phyloP scores from a whole-genome alignment of 768 basidiomycete species.

The Cyclocybe cylindracea region DNA sequence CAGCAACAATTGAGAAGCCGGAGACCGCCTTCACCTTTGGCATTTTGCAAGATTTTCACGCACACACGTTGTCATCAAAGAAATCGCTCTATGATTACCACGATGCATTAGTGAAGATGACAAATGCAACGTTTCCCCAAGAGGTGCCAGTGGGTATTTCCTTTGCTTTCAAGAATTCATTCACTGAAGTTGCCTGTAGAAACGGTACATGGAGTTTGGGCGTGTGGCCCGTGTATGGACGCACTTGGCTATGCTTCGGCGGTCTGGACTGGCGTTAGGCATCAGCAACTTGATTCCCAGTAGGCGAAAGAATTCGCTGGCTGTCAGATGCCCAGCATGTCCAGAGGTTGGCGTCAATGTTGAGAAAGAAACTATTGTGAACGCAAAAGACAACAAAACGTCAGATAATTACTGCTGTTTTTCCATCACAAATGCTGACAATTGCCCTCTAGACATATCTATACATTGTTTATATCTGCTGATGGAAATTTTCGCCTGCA shows the following conservation, averaged over 20 bases:
- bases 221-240: slow-evolving; percentile 24
- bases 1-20: slow-evolving; percentile 13
- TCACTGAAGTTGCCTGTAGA: slow-evolving; percentile 8
- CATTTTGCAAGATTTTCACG: slow-evolving; percentile 28
- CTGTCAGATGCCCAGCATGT: slow-evolving; percentile 25
- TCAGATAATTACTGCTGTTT: slow-evolving; percentile 6
- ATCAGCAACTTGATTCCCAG: slow-evolving; percentile 15
- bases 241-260: slow-evolving; percentile 10
- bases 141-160: slow-evolving; percentile 20
- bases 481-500: slow-evolving; percentile 29
- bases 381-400: slow-evolving; percentile 13
- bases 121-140: slow-evolving; percentile 20
- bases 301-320: slow-evolving; percentile 10
- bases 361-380: slow-evolving; percentile 14
- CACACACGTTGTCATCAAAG: slow-evolving; percentile 31
- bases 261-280: slow-evolving; percentile 20
- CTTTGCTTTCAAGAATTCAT: not conserved
- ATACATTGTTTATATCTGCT: slow-evolving; percentile 23
- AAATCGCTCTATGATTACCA: slow-evolving; percentile 30
- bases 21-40: slow-evolving; percentile 18
- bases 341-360: slow-evolving; percentile 29
- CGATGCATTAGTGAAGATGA: slow-evolving; percentile 17
- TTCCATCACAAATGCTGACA: not conserved
- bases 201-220: slow-evolving; percentile 21
- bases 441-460: slow-evolving; percentile 20